Percentiles rank a stretch among this genome's conserved stretches.
These are phyloP conservation scores for Coniferiporia sulphurascens DNA, from an alignment of 1,284 basidiomycete genomes.

Conservation along the genomic window DNA sequence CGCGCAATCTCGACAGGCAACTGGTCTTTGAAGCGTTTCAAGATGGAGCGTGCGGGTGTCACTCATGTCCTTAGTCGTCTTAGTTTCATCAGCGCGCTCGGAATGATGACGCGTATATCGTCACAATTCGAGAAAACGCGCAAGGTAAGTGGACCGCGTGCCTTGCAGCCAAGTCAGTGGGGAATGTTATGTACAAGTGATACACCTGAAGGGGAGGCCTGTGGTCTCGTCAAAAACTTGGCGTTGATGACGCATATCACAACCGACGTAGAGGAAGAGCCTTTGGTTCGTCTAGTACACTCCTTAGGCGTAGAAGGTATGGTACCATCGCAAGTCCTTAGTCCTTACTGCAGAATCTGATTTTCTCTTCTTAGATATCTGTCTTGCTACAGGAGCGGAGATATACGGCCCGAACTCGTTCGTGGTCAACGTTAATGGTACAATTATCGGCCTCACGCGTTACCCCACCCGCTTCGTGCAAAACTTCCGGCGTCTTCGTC, in stretches of 20 bases:
- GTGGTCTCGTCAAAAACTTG: slow-evolving; percentile 97
- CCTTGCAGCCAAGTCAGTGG: slow-evolving; percentile 98
- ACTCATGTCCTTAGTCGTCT: slow-evolving; percentile 96
- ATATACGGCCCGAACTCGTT: slow-evolving; percentile 91
- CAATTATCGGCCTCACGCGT: slow-evolving; percentile 90
- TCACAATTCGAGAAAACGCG: slow-evolving; percentile 99
- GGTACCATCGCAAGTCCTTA: slow-evolving; percentile 11
- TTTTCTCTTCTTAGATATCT: slow-evolving; percentile 67
- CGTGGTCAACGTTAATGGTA: slow-evolving; percentile 96
- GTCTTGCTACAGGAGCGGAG: slow-evolving; percentile 89
- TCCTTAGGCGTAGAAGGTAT: slow-evolving; percentile 93
- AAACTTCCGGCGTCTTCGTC: slow-evolving; percentile 88
- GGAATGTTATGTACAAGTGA: slow-evolving; percentile 98
- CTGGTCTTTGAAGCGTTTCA: slow-evolving; percentile 99
- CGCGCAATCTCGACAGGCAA: slow-evolving; percentile 99
- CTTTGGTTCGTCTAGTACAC: slow-evolving; percentile 86
- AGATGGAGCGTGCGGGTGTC: slow-evolving; percentile 98
- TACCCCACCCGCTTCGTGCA: slow-evolving; percentile 83
- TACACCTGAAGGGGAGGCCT: slow-evolving; percentile 99
- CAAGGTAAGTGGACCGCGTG: slow-evolving; percentile 97
- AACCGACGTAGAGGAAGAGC: slow-evolving; percentile 96
- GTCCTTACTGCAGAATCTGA: slow-evolving; percentile 18
- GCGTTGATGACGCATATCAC: slow-evolving; percentile 99
- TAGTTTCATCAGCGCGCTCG: slow-evolving; percentile 95
- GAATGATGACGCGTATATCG: slow-evolving; percentile 99